A percentile compares a stretch with the other conserved stretches of the same genome.
Evolutionary conservation across 139 green algal genomes (phyloP).

Genomic region (Prasinococcaceae sp.): DNA sequence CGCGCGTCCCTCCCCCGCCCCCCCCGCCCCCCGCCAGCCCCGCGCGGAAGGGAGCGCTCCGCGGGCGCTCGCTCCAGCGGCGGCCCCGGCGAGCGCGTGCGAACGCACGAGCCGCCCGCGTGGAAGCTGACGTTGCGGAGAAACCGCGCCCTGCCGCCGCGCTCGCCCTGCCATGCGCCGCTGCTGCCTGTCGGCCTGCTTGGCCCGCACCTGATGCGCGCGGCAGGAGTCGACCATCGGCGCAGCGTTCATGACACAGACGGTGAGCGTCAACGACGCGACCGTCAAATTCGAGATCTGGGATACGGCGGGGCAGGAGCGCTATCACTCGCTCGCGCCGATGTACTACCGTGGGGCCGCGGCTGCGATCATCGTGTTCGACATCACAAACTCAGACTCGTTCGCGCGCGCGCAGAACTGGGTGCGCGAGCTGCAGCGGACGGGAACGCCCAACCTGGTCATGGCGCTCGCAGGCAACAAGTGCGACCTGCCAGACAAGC

Average conservation of each 20-base stretch:
- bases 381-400: slow-evolving; percentile 63
- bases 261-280: slow-evolving; percentile 63
- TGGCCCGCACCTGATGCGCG: too few relatives aligned
- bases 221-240: slow-evolving; percentile 95
- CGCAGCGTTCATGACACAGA: slow-evolving; percentile 95
- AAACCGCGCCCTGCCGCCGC: too few relatives aligned
- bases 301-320: slow-evolving; percentile 77
- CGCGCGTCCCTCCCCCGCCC: too few relatives aligned
- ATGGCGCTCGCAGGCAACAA: slow-evolving; percentile 98
- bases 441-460: slow-evolving; percentile 72
- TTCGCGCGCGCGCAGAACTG: slow-evolving; percentile 88
- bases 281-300: slow-evolving; percentile 99
- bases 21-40: too few relatives aligned
- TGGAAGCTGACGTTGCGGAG: too few relatives aligned
- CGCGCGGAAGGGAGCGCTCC: too few relatives aligned
- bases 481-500: slow-evolving; percentile 58
- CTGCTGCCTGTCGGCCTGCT: too few relatives aligned
- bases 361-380: slow-evolving; percentile 83
- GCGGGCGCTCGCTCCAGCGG: too few relatives aligned
- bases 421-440: slow-evolving; percentile 55
- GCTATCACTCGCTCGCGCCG: slow-evolving; percentile 92
- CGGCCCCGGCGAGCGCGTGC: too few relatives aligned
- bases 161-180: too few relatives aligned
- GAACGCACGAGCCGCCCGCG: too few relatives aligned
- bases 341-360: slow-evolving; percentile 98